A percentile compares a stretch with the other conserved stretches of the same genome.
Conservation (phyloP, 129 eudicot species). For the Ambrosia trifida region DNA sequence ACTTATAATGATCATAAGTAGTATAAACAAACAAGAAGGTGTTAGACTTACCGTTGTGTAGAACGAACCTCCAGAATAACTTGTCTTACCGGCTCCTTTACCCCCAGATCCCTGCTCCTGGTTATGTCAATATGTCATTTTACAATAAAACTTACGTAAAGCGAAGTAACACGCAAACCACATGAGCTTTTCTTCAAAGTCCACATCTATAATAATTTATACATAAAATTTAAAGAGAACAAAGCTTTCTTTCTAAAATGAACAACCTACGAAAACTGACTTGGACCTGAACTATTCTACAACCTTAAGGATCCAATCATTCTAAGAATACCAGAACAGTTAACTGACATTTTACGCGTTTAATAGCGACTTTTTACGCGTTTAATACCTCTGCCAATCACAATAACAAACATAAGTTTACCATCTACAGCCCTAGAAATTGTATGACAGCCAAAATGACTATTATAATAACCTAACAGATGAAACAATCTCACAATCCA, state of each 20-base stretch:
- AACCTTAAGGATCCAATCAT: not conserved
- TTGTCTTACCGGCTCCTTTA: constrained; percentile 43
- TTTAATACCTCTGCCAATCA: constrained; percentile 8
- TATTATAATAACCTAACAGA: not conserved
- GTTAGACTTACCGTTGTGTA: constrained; percentile 47
- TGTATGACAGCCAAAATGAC: constrained; percentile 1
- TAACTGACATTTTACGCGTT: not conserved
- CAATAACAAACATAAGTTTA: not conserved
- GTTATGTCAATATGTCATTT: not conserved
- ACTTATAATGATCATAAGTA: not conserved
- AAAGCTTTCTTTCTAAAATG: not conserved
- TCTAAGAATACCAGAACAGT: not conserved
- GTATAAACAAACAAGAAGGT: not conserved
- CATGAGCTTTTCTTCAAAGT: not conserved
- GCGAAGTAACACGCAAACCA: not conserved
- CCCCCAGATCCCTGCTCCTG: constrained; percentile 49
- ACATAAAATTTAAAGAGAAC: not conserved
- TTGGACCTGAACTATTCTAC: not conserved
- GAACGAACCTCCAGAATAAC: constrained; percentile 59
- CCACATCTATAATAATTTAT: not conserved
- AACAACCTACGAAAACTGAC: constrained; percentile 11
- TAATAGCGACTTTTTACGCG: not conserved
- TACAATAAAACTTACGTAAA: not conserved
- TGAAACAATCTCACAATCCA: constrained; percentile 6
- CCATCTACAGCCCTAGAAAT: constrained; percentile 12